Conservation (phyloP, 2,329 filamentous ascomycete genomes). For the Ophiostoma montium region DNA sequence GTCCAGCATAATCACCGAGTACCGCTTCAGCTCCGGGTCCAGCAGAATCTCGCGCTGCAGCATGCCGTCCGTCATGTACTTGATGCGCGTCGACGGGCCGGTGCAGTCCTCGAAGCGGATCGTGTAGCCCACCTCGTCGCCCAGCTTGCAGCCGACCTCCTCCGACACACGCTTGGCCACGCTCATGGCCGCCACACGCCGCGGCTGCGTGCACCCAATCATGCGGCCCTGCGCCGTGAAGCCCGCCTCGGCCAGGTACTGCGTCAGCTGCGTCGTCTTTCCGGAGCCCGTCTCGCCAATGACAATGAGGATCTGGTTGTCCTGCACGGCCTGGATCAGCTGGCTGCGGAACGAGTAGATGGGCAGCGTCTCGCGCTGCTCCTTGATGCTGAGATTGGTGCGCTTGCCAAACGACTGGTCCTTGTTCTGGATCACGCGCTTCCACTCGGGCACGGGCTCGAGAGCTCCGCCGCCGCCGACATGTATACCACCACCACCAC, state of each 20-base stretch:
- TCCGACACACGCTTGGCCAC: constrained; percentile 90
- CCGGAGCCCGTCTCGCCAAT: constrained; percentile 95
- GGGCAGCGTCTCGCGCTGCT: constrained; percentile 80
- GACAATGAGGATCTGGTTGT: constrained; percentile 87
- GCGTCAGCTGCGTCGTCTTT: constrained; percentile 92
- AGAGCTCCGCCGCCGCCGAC: constrained; percentile 1
- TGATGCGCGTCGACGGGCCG: constrained; percentile 76
- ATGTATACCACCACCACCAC: neutral
- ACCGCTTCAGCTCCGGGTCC: constrained; percentile 76
- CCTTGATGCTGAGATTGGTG: constrained; percentile 83
- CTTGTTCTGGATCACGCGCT: constrained; percentile 64
- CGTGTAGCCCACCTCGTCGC: constrained; percentile 86
- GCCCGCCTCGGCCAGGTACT: constrained; percentile 85
- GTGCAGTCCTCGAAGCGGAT: constrained; percentile 97
- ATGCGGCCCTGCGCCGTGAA: constrained; percentile 79
- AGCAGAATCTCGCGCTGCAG: constrained; percentile 87
- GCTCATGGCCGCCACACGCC: constrained; percentile 85
- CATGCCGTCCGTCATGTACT: constrained; percentile 99
- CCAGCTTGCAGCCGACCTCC: constrained; percentile 59
- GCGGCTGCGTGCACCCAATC: constrained; percentile 92
- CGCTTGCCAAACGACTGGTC: constrained; percentile 73
- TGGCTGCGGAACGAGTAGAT: constrained; percentile 81
- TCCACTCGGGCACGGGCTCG: constrained; percentile 82
- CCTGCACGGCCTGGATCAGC: constrained; percentile 70
- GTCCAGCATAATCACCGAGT: constrained; percentile 95